Evolutionary conservation across 2,329 filamentous ascomycete species (phyloP), one percentile per base, ranked within the genome.

Genomic region (Aspergillus floridensis): DNA sequence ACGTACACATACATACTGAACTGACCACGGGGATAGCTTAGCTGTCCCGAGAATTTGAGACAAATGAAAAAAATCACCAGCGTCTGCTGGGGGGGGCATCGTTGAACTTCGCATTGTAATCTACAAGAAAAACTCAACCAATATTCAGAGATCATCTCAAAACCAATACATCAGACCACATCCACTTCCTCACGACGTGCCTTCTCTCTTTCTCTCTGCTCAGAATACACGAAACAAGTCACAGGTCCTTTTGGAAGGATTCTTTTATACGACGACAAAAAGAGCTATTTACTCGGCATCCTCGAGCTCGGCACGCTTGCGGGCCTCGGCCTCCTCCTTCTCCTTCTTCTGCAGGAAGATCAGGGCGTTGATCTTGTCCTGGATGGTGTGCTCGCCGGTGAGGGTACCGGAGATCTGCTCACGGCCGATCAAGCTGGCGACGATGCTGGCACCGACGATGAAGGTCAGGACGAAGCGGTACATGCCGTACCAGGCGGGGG

Each of bases 381-480:
- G 68, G 64, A 78, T 69, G 59, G 66, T 75, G 72, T 77, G 74
- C 67, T 73, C 71, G 19, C 71, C 60, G 59, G 59, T 59, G 50
- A 71, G 57, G 60, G 65, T 72, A 62, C 71, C 70, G 57, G 80
- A 82, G 66, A 96, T 87, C 78, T 93, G 89, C 69, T 92, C 89
- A 62, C 93, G 87, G 46, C 91, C 92, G 63, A 97, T 84, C 65
- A 97, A 80, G 63, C 86, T 93, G 66, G 91, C 79, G 47, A 95
- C 86, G 66, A 97, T 93, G 63, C 89, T 88, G 48, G 86, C 81
- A 44, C 93, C 93, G 29, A 96, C 93, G 61, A 97, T 84, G 74
- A 93, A 93, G 2, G 93, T 97, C 67, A 97, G 82, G 8, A 96
- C 88, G 76, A 96, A 97, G 35, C 93, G 91, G 80, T 97, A 97